These are phyloP conservation scores for Zanthoxylum bungeanum DNA, from an alignment of 345 rosid genomes.

Conservation along the genomic window DNA sequence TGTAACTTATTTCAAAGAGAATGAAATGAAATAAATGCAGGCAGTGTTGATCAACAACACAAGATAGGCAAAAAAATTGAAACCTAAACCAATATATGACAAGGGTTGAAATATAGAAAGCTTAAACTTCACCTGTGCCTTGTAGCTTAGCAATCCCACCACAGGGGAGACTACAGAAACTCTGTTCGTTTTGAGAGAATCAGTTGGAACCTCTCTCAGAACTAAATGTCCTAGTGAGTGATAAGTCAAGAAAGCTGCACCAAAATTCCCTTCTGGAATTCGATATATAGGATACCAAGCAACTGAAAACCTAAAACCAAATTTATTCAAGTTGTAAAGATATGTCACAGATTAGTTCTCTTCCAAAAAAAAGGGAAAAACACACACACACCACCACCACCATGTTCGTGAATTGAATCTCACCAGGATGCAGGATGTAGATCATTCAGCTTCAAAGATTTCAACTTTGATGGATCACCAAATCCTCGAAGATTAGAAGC, in stretches of 20 bases:
- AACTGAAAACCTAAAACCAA: constrained; percentile 30
- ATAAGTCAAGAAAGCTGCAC: constrained; percentile 32
- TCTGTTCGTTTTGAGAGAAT: constrained; percentile 8
- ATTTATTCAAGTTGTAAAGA: background rate
- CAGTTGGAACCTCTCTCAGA: constrained; percentile 1
- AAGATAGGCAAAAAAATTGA: background rate
- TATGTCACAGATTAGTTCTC: background rate
- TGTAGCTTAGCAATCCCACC: constrained; percentile 28
- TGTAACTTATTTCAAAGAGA: background rate
- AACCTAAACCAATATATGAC: background rate
- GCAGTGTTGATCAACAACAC: background rate
- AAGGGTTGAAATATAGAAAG: background rate
- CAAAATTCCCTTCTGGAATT: constrained; percentile 25
- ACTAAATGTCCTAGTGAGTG: constrained; percentile 22
- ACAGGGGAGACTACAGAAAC: constrained; percentile 16
- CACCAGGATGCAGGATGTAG: constrained; percentile 33
- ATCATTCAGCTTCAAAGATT: constrained; percentile 21
- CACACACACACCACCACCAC: no score
- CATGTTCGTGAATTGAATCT: background rate
- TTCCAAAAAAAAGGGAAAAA: background rate
- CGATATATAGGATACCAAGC: constrained; percentile 35
- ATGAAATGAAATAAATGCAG: background rate
- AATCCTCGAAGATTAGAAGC: constrained; percentile 12
- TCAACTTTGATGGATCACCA: constrained; percentile 28
- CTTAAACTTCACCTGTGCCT: constrained; percentile 14